Percentiles rank a stretch among this genome's conserved stretches.
These are phyloP conservation scores for Verticillium klebahnii DNA, from an alignment of 2,329 filamentous ascomycete genomes.

Conservation along the genomic window DNA sequence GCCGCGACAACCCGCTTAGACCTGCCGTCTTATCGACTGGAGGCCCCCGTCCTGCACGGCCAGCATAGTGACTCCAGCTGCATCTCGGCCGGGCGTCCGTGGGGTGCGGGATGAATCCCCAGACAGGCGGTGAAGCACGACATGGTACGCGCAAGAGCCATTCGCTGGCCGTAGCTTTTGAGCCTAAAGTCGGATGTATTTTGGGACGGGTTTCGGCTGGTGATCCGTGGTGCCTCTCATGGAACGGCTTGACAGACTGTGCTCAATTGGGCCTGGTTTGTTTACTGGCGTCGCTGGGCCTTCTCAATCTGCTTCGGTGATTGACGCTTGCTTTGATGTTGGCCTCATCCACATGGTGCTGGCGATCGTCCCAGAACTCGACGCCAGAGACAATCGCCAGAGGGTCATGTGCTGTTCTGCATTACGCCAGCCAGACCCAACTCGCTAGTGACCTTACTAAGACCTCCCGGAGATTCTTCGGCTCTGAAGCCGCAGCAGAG, in stretches of 20 bases:
- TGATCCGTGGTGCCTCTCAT: neutral
- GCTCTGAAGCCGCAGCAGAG: neutral
- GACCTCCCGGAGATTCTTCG: neutral
- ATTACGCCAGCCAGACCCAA: neutral
- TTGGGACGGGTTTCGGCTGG: neutral
- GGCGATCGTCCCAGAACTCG: neutral
- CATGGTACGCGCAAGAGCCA: neutral
- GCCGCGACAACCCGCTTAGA: conserved; percentile 13
- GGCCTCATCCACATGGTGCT: neutral
- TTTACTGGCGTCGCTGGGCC: neutral
- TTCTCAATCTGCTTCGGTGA: no score
- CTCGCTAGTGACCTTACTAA: neutral
- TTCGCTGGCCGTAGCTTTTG: neutral
- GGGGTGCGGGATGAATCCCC: neutral
- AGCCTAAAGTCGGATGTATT: neutral
- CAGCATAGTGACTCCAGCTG: neutral
- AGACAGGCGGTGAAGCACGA: neutral
- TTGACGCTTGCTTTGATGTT: neutral
- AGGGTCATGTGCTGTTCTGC: neutral
- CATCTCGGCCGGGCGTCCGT: neutral
- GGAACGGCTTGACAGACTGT: neutral
- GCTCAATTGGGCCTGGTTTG: neutral
- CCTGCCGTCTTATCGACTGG: conserved; percentile 2
- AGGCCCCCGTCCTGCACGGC: neutral
- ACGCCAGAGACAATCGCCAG: neutral